Evolutionary conservation across 1,139 yeast genomes (phyloP).

Genomic region (Debaryomyces sp.): DNA sequence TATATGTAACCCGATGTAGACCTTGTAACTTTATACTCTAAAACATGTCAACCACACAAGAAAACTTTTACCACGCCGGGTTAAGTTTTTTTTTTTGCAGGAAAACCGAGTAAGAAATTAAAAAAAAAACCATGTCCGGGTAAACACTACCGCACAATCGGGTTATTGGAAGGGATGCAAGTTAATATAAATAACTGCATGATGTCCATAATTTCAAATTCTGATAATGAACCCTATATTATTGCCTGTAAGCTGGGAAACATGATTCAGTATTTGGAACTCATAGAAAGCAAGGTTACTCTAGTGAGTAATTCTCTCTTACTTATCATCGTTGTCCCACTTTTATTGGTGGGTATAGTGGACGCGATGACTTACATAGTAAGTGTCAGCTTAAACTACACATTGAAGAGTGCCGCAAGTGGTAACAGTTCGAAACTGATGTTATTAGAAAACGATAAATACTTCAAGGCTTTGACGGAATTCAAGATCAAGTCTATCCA

Average conservation of each 20-base stretch:
- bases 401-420: neutral
- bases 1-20: neutral
- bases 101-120: conserved; percentile 1
- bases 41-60: neutral
- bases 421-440: neutral
- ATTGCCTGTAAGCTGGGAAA: neutral
- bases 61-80: neutral
- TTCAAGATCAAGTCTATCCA: conserved; percentile 7
- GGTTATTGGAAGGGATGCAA: neutral
- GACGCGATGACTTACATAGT: conserved; percentile 10
- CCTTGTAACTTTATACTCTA: neutral
- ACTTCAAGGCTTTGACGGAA: neutral
- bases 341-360: conserved; percentile 7
- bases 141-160: neutral
- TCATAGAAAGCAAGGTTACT: conserved; percentile 6
- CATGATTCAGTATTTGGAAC: conserved; percentile 7
- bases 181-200: neutral
- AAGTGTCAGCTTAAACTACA: neutral
- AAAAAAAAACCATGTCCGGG: neutral
- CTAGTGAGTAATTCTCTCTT: conserved; percentile 8
- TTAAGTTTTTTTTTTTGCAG: neutral
- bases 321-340: conserved; percentile 9
- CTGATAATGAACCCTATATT: neutral
- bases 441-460: conserved; percentile 1
- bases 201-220: neutral